Evolutionary conservation across 1,284 basidiomycete genomes (phyloP).

Genomic region (Microbotryum silenes-acaulis): DNA sequence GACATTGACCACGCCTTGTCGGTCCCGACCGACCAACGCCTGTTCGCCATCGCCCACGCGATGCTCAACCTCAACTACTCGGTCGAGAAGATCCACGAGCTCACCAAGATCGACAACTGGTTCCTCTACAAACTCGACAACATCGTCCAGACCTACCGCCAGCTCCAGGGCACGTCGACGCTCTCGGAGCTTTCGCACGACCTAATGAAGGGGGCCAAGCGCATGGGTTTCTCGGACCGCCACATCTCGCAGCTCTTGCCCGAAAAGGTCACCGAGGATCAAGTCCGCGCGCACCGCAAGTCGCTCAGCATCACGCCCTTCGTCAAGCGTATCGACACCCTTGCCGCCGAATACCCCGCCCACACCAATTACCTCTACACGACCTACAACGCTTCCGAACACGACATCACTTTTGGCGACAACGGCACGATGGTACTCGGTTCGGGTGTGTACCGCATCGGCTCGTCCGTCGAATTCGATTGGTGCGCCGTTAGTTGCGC

Average conservation of each 20-base stretch:
- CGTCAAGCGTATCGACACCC: conserved; percentile 98
- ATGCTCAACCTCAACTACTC: conserved; percentile 90
- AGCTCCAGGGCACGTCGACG: conserved; percentile 26
- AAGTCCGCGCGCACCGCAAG: conserved; percentile 83
- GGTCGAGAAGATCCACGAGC: conserved; percentile 83
- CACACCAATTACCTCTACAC: conserved; percentile 99
- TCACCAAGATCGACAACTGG: conserved; percentile 98
- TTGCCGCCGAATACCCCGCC: conserved; percentile 96
- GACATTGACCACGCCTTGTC: conserved; percentile 71
- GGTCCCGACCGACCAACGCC: conserved; percentile 74
- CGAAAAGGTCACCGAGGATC: conserved; percentile 51
- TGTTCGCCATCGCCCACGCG: conserved; percentile 95
- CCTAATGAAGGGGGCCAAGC: conserved; percentile 76
- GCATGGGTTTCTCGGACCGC: conserved; percentile 91
- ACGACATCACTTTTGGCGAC: conserved; percentile 83
- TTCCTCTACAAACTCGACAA: conserved; percentile 84
- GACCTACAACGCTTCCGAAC: conserved; percentile 89
- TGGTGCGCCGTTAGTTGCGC: conserved; percentile 99
- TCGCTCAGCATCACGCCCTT: conserved; percentile 71
- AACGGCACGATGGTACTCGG: conserved; percentile 94
- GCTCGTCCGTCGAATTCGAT: conserved; percentile 98
- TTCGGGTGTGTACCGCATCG: conserved; percentile 96
- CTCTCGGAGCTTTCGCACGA: conserved; percentile 55
- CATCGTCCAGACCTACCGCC: conserved; percentile 67
- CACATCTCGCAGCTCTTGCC: conserved; percentile 74